phyloP scores from a whole-genome alignment of 805 yeast species.

The Yamadazyma akitaensis region DNA sequence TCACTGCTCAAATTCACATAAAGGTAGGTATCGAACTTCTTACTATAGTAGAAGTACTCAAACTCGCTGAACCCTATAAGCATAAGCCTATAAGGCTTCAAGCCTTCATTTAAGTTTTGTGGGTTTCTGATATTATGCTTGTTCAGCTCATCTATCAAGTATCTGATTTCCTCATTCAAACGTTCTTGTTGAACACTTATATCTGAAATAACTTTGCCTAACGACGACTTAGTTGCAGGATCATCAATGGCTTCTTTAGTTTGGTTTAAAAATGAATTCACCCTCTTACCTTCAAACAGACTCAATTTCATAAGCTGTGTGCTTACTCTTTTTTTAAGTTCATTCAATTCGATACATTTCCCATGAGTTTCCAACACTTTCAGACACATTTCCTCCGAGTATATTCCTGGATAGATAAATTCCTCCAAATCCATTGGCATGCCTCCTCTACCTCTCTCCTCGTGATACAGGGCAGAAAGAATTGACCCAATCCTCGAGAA shows the following conservation, averaged over 20 bases:
- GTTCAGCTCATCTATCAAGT: constrained; percentile 10
- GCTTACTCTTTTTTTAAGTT: constrained; percentile 19
- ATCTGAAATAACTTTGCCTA: constrained; percentile 20
- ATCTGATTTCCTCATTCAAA: constrained; percentile 19
- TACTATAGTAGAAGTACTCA: constrained; percentile 25
- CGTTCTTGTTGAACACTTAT: constrained; percentile 15
- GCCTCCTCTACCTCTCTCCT: constrained; percentile 20
- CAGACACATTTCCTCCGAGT: constrained; percentile 20
- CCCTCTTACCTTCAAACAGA: constrained; percentile 39
- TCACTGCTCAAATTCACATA: constrained; percentile 5
- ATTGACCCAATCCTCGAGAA: constrained; percentile 28
- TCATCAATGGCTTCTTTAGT: constrained; percentile 18
- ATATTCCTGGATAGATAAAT: constrained; percentile 34
- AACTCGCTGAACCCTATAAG: constrained; percentile 32
- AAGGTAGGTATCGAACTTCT: constrained; percentile 9
- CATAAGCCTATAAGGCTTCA: constrained; percentile 20
- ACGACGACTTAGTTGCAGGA: constrained; percentile 2
- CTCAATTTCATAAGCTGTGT: constrained; percentile 28
- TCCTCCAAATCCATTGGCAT: constrained; percentile 28
- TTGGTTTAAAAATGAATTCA: constrained; percentile 24
- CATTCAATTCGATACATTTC: constrained; percentile 13
- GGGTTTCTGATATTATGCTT: constrained; percentile 10
- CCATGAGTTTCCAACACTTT: constrained; percentile 20
- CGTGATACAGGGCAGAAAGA: constrained; percentile 26
- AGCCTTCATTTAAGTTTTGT: constrained; percentile 1